Conservation (phyloP, 148 eudicot genomes). For the Rhododendron griersonianum region DNA sequence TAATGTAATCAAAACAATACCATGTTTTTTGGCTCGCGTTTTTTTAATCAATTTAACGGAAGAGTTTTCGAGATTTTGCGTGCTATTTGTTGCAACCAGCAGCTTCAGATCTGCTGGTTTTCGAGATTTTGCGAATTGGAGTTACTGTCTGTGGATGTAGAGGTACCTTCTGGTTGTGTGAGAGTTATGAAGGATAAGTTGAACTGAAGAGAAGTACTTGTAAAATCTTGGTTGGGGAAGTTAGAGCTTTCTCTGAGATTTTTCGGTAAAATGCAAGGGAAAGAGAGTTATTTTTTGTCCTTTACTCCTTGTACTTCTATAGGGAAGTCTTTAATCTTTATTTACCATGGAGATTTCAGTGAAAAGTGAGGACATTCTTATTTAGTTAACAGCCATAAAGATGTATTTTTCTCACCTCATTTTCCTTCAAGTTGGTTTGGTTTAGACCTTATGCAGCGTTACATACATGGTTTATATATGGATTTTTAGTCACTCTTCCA, state of each 20-base stretch:
- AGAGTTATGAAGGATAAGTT: background rate
- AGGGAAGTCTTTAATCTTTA: background rate
- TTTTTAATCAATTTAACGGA: background rate
- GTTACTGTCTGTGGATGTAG: background rate
- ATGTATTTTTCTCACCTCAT: background rate
- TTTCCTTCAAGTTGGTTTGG: background rate
- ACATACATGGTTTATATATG: background rate
- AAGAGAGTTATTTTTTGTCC: background rate
- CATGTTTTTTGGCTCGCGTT: background rate
- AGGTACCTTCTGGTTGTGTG: constrained; percentile 1
- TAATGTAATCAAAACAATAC: background rate
- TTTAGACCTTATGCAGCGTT: background rate
- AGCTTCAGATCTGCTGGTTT: constrained; percentile 8
- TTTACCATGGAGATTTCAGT: background rate
- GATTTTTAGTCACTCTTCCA: background rate
- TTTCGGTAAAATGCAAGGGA: background rate
- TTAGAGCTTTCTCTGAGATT: background rate
- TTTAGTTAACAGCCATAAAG: background rate
- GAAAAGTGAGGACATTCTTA: background rate
- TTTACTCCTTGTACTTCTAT: background rate
- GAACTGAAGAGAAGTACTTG: background rate
- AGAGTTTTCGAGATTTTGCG: background rate
- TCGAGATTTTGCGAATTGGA: background rate
- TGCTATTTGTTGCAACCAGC: background rate
- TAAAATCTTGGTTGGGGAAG: background rate